These are phyloP conservation scores for Citrus australasica DNA, from an alignment of 345 rosid genomes.

Conservation along the genomic window DNA sequence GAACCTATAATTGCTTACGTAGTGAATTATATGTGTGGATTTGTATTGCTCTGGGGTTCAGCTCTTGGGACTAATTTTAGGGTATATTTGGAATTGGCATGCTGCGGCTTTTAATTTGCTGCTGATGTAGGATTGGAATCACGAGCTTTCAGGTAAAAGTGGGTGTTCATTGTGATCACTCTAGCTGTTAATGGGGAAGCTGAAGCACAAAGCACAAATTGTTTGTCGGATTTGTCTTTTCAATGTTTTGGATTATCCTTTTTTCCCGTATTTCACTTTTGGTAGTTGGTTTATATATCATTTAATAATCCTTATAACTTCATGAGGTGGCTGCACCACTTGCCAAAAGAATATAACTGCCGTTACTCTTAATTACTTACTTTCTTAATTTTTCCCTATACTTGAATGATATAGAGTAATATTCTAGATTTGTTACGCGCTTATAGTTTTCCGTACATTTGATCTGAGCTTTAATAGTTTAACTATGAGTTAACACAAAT, in stretches of 20 bases:
- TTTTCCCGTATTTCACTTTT: not conserved
- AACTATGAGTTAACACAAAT: not conserved
- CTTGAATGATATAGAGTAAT: not conserved
- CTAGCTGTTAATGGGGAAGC: not conserved
- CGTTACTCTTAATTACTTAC: not conserved
- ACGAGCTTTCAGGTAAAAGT: not conserved
- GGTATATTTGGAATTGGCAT: not conserved
- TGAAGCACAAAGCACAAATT: not conserved
- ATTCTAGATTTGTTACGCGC: not conserved
- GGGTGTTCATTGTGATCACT: not conserved
- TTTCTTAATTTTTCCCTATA: not conserved
- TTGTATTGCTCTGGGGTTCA: not conserved
- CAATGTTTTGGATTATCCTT: not conserved
- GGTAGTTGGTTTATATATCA: not conserved
- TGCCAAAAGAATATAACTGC: slow-evolving; percentile 2
- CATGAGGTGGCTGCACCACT: not conserved
- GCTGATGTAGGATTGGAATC: not conserved
- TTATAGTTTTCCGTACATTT: not conserved
- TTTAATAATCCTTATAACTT: not conserved
- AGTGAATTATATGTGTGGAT: not conserved
- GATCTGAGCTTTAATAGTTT: not conserved
- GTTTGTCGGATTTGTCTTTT: not conserved
- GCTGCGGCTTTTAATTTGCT: not conserved
- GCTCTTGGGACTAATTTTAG: not conserved
- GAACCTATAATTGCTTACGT: not conserved